Evolutionary conservation across 177 flowering plant genomes (phyloP).

Genomic region (Vitis hybrid): DNA sequence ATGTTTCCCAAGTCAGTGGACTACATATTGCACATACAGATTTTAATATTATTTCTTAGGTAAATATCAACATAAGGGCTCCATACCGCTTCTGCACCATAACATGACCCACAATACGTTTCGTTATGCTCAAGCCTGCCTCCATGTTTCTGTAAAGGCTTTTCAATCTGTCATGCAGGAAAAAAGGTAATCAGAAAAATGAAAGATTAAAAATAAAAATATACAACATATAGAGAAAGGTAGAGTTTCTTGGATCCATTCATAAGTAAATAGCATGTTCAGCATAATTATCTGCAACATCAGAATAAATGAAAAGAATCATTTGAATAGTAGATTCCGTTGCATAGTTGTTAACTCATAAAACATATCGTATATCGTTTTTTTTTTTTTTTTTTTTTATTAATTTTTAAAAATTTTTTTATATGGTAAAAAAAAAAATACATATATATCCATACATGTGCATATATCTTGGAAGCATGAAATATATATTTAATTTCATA

Average conservation of each 20-base stretch:
- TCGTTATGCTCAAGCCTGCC: conserved; percentile 99
- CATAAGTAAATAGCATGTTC: background rate
- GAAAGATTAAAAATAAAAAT: background rate
- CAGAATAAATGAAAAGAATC: background rate
- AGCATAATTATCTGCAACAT: background rate
- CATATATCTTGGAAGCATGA: no score
- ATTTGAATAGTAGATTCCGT: no score
- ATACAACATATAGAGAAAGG: background rate
- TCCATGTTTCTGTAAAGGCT: conserved; percentile 94
- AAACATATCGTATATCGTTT: no score
- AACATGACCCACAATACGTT: conserved; percentile 97
- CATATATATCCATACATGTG: no score
- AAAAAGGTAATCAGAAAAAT: conserved; percentile 1
- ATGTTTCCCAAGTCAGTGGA: no score
- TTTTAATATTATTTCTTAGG: background rate
- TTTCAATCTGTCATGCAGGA: conserved; percentile 58
- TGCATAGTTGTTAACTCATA: no score
- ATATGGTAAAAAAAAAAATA: no score
- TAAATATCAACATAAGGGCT: background rate
- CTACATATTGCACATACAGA: background rate
- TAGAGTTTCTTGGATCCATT: background rate
- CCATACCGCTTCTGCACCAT: conserved; percentile 81
- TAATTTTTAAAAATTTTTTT: no score
- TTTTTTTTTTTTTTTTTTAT: no score
- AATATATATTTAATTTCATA: no score